A percentile compares a stretch with the other conserved stretches of the same genome.
phyloP scores from a whole-genome alignment of 2,329 filamentous ascomycete species.

The Ophiostoma angusticollis region DNA sequence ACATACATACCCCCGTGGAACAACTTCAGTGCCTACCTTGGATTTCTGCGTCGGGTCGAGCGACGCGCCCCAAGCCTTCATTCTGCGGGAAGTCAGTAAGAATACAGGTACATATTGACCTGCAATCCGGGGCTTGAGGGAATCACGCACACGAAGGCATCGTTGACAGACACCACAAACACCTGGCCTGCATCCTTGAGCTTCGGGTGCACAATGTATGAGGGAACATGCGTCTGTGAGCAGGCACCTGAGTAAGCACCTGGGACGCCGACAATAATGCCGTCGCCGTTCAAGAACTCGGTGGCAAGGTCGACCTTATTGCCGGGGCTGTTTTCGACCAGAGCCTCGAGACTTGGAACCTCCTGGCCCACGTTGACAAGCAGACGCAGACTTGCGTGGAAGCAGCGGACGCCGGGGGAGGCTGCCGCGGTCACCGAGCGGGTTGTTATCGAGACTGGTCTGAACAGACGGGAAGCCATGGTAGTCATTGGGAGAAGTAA shows the following conservation, averaged over 20 bases:
- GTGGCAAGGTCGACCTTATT: slow-evolving; percentile 81
- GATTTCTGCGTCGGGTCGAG: slow-evolving; percentile 64
- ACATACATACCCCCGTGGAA: too few relatives aligned
- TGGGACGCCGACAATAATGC: slow-evolving; percentile 74
- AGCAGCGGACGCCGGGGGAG: slow-evolving; percentile 22
- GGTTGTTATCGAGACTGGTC: slow-evolving; percentile 7
- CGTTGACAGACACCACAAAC: slow-evolving; percentile 86
- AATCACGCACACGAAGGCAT: slow-evolving; percentile 82
- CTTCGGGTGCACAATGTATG: slow-evolving; percentile 69
- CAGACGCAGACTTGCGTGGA: slow-evolving; percentile 51
- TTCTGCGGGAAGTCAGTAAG: slow-evolving; percentile 35
- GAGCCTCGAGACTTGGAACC: slow-evolving; percentile 62
- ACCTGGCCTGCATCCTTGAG: slow-evolving; percentile 71
- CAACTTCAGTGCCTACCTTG: slow-evolving; percentile 60
- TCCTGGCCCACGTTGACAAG: slow-evolving; percentile 67
- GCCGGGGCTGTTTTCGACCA: slow-evolving; percentile 76
- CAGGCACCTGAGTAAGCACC: slow-evolving; percentile 56
- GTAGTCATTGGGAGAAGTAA: too few relatives aligned
- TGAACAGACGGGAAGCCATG: slow-evolving; percentile 13
- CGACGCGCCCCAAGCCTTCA: slow-evolving; percentile 74
- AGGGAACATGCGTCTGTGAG: slow-evolving; percentile 61
- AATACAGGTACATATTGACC: too few relatives aligned
- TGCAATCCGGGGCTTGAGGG: too few relatives aligned
- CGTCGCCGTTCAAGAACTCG: slow-evolving; percentile 59
- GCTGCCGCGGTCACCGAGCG: slow-evolving; percentile 6